Evolutionary conservation across 1,284 basidiomycete genomes (phyloP), one percentile per base, ranked within the genome.

Genomic region (Tremellales sp.): DNA sequence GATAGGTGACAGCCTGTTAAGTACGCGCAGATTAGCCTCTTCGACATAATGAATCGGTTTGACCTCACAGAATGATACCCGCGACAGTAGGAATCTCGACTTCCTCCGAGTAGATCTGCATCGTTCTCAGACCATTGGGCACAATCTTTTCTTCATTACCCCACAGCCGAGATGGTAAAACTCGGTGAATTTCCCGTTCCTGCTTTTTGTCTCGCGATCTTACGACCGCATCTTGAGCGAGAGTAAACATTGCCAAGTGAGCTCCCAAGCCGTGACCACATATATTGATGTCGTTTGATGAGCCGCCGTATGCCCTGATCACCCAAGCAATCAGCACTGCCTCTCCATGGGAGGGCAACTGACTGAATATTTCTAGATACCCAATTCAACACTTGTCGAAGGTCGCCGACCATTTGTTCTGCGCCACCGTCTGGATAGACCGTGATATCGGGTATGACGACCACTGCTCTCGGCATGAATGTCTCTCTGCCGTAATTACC

Each of bases 231-330:
- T 61, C 54, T 42, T 62, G 60, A 21, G 58, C 40, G 22, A 64
- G 48, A 4, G 72, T 68, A 50, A 72, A 60, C 50, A 73, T 56
- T 10, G 65, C 62, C 16, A 74, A 52, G 47, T 73, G 69, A 21
- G 66, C 69, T 16, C 65, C 68, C 12, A 69, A 48, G 4, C 73
- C 71, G 40, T 73, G 70, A 2, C 72, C 71, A 46, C 66, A 40
- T 1, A 74, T 40, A 37, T 70, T 63, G 44, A 74, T 70, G 43
- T 58, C 51, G 33, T 41, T 41, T 12, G 65, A 56, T 44, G 71
- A 66, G 25, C 72, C 74, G 4, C 70, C 71, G 39, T 52, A 57
- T 13, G 13, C 8, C 10, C 47, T 52, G 34, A 22, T 7, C 32
- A 9, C 16, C 3, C 2, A 28, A 31, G 14, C 3, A 41, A 13